Base-by-base conservation (phyloP, 2,329 filamentous ascomycete species). In the Xylaria sp. region DNA sequence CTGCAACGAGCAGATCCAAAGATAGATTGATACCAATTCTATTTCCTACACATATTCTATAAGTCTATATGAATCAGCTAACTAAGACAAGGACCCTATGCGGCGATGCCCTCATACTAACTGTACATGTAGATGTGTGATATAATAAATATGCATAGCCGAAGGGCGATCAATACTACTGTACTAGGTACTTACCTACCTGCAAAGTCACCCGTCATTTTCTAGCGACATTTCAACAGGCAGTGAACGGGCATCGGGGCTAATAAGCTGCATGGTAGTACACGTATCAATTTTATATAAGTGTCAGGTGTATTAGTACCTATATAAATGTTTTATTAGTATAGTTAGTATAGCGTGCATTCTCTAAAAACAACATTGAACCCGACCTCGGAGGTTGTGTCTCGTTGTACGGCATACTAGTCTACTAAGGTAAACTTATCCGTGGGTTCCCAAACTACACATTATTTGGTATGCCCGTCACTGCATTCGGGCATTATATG, bases 11-110 rank as follows among this genome's bases (percentile, higher is more conserved):
- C 38, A 17, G 17, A 38, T 7, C 29, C 29, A 29, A 42, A 29
- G 22, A 53, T 61, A 51, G 51, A 47, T 22, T 56, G 57, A 55
- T 62, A 62, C 63, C 45, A 62, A 33, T 56, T 50, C 5, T 25
- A 1, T 62, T 55, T 31, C n/a, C 15, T 10, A 20, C 11, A 10
- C 36, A 13, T 53, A n/a, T 15, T 49, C 17, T 33, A 5, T 33
- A 33, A 22, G 17, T 20, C 10, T 11, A 17, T 51, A 33, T 13
- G 0, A 13, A 33, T 51, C 17, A 5, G 17, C 27, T 13, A 36
- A 54, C 11, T 50, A 15, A 29, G 27, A 44, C 39, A 17, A 20
- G 39, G 13, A 2, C 15, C 29, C 3, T 31, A 3, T 31, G 29
- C 7, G 7, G 29, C 29, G 29, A 31, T 42, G 13, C 38, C 5